phyloP scores from a whole-genome alignment of 768 basidiomycete species.

The Calocybe cyanea region DNA sequence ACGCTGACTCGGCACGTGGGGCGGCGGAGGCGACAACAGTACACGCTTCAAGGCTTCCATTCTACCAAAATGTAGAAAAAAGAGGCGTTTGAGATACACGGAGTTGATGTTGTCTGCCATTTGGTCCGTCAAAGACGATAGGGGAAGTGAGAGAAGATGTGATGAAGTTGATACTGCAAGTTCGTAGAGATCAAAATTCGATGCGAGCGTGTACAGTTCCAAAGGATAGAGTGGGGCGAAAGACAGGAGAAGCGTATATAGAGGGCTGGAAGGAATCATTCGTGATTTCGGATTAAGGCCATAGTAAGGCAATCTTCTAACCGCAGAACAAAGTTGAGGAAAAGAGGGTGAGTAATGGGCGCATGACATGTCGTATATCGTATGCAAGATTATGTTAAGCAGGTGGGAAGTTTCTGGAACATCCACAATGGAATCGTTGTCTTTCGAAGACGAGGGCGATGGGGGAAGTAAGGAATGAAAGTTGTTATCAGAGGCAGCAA shows the following conservation, averaged over 20 bases:
- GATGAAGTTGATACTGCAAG: conserved; percentile 74
- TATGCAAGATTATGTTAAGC: conserved; percentile 71
- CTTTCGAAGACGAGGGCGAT: conserved; percentile 30
- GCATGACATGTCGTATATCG: conserved; percentile 69
- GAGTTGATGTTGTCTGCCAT: conserved; percentile 68
- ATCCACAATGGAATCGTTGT: conserved; percentile 53
- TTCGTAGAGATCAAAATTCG: conserved; percentile 60
- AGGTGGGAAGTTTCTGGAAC: conserved; percentile 57
- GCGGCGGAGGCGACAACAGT: conserved; percentile 68
- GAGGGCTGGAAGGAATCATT: conserved; percentile 48
- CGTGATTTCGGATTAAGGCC: conserved; percentile 51
- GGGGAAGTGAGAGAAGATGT: conserved; percentile 68
- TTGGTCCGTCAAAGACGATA: conserved; percentile 67
- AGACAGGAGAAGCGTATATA: conserved; percentile 59
- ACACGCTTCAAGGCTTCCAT: conserved; percentile 79
- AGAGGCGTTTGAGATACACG: conserved; percentile 73
- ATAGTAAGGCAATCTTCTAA: conserved; percentile 54
- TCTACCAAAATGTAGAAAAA: conserved; percentile 82
- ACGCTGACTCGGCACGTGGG: conserved; percentile 62
- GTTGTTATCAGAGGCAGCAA: conserved; percentile 56
- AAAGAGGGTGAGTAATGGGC: conserved; percentile 71
- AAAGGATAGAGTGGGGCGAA: conserved; percentile 67
- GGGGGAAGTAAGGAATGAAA: conserved; percentile 59
- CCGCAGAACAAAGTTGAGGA: conserved; percentile 50
- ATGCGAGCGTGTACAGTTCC: conserved; percentile 70